These are phyloP conservation scores for Acanthamoeba rhysodes DNA, from an alignment of 208 protist species.

Conservation along the genomic window DNA sequence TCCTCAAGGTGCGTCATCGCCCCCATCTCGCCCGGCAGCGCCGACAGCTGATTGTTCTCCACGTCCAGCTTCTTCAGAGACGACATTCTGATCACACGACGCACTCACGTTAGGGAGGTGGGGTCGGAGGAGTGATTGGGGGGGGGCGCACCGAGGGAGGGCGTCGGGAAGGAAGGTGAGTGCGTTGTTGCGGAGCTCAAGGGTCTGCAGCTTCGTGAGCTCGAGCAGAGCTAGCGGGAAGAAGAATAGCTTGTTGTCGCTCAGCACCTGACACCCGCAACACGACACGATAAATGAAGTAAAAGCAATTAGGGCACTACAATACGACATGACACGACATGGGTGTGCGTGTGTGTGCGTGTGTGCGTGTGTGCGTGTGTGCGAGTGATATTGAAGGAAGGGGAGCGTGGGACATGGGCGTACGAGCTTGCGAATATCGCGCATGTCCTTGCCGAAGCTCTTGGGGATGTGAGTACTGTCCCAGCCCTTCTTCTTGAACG, in stretches of 20 bases:
- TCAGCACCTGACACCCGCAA: slow-evolving; percentile 4
- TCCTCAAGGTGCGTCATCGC: slow-evolving; percentile 64
- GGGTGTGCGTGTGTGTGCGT: neutral
- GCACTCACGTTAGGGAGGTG: too few relatives aligned
- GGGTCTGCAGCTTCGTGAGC: slow-evolving; percentile 45
- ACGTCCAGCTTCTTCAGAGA: slow-evolving; percentile 71
- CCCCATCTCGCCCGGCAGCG: slow-evolving; percentile 66
- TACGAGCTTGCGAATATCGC: slow-evolving; percentile 45
- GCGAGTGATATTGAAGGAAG: neutral
- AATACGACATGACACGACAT: too few relatives aligned
- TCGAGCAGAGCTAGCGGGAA: slow-evolving; percentile 62
- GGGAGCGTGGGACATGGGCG: neutral
- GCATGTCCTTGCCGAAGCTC: slow-evolving; percentile 66
- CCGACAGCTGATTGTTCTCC: slow-evolving; percentile 66
- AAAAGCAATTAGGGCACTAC: too few relatives aligned
- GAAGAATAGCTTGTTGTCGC: slow-evolving; percentile 76
- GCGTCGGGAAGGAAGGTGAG: slow-evolving; percentile 38
- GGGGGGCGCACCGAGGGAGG: slow-evolving; percentile 1
- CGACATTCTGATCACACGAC: neutral
- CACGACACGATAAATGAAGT: too few relatives aligned
- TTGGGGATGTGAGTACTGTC: slow-evolving; percentile 71
- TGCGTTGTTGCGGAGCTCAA: slow-evolving; percentile 63
- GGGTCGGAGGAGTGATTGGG: neutral
- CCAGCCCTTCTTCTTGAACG: slow-evolving; percentile 60
- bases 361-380: too few relatives aligned